Conservation (phyloP, 208 protist species). For the Balamuthia mandrillaris region DNA sequence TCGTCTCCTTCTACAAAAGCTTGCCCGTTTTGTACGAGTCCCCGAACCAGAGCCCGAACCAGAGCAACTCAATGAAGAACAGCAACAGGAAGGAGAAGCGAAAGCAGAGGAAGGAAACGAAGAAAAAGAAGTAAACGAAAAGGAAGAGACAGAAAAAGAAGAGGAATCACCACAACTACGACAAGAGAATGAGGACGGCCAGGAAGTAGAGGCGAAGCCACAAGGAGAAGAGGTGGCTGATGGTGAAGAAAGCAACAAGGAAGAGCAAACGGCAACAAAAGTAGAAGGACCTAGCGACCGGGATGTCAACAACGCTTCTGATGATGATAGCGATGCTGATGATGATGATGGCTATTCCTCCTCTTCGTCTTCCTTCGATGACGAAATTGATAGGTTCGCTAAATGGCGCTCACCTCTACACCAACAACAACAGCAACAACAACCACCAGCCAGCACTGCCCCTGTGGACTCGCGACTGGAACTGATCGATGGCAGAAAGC, state of each 20-base stretch:
- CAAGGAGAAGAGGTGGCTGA: background rate
- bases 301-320: too few relatives aligned
- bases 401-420: background rate
- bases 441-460: background rate
- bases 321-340: background rate
- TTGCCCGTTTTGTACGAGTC: background rate
- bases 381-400: background rate
- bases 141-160: background rate
- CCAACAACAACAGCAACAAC: background rate
- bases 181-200: background rate
- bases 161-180: background rate
- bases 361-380: background rate
- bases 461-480: background rate
- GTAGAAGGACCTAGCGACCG: too few relatives aligned
- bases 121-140: background rate
- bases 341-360: background rate
- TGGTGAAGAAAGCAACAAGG: too few relatives aligned
- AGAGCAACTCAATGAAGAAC: background rate
- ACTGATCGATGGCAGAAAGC: background rate
- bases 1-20: background rate
- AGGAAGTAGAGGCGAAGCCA: background rate
- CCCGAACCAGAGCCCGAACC: background rate
- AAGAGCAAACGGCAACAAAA: too few relatives aligned
- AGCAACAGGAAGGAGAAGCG: background rate
- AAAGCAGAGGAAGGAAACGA: background rate